phyloP scores from a whole-genome alignment of 1,139 yeast genomes.

The Magnusiomyces suaveolens region DNA sequence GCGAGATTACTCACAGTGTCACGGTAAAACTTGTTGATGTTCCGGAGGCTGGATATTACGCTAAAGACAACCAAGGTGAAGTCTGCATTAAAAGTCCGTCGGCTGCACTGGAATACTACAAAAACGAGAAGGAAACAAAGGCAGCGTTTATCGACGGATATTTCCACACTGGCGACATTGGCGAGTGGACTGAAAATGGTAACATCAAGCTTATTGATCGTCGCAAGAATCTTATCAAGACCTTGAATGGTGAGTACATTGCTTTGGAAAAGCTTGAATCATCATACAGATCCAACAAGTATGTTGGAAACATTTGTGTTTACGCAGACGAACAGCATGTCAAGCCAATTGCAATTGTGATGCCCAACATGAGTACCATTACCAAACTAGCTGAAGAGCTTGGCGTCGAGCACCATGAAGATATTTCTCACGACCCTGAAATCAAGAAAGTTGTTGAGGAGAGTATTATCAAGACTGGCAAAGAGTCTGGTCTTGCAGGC shows the following conservation, averaged over 20 bases:
- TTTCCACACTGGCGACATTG: slow-evolving; percentile 97
- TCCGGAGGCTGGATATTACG: slow-evolving; percentile 82
- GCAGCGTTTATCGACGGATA: slow-evolving; percentile 82
- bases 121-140: slow-evolving; percentile 72
- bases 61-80: slow-evolving; percentile 91
- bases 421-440: slow-evolving; percentile 48
- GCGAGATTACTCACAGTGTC: slow-evolving; percentile 71
- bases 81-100: slow-evolving; percentile 67
- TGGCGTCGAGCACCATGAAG: slow-evolving; percentile 44
- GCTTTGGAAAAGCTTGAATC: slow-evolving; percentile 87
- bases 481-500: slow-evolving; percentile 68
- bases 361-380: slow-evolving; percentile 66
- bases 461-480: slow-evolving; percentile 63
- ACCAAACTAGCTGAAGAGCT: slow-evolving; percentile 49
- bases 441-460: slow-evolving; percentile 48
- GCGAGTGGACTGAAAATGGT: slow-evolving; percentile 82
- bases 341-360: slow-evolving; percentile 85
- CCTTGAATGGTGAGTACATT: slow-evolving; percentile 93
- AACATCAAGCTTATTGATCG: slow-evolving; percentile 81
- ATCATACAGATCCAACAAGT: slow-evolving; percentile 69
- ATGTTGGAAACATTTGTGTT: slow-evolving; percentile 75
- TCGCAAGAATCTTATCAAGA: slow-evolving; percentile 90
- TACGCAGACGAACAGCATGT: slow-evolving; percentile 82
- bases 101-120: slow-evolving; percentile 67
- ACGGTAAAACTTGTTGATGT: slow-evolving; percentile 89